A percentile compares a stretch with the other conserved stretches of the same genome.
Conservation (phyloP, 2,329 filamentous ascomycete genomes). For the Peltaster fructicola region DNA sequence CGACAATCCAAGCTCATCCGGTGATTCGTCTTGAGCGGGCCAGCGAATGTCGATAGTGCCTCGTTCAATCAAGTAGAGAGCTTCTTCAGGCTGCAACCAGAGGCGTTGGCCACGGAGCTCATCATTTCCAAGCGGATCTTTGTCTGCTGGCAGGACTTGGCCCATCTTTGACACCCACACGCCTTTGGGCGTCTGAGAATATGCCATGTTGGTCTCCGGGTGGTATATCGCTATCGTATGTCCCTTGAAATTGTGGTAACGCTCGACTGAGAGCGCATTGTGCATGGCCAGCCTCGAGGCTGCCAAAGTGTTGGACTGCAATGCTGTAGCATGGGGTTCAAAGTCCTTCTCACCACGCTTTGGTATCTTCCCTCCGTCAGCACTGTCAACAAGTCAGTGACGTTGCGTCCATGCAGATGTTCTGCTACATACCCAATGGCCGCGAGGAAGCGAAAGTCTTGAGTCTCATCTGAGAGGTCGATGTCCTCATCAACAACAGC, state of each 20-base stretch:
- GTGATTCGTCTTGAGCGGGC: conserved; percentile 33
- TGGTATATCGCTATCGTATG: conserved; percentile 58
- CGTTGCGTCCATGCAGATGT: background rate
- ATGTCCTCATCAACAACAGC: conserved; percentile 60
- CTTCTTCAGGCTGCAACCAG: conserved; percentile 85
- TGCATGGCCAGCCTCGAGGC: conserved; percentile 78
- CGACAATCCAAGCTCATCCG: conserved; percentile 50
- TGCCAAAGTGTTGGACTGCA: conserved; percentile 62
- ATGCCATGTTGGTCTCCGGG: conserved; percentile 38
- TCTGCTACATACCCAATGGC: conserved; percentile 28
- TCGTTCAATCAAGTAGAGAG: conserved; percentile 73
- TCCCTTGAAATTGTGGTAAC: conserved; percentile 52
- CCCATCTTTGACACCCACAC: conserved; percentile 64
- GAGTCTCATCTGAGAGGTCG: conserved; percentile 59
- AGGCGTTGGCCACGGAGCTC: conserved; percentile 22
- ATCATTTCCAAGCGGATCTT: conserved; percentile 22
- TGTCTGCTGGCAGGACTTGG: conserved; percentile 38
- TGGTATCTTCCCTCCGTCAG: conserved; percentile 41
- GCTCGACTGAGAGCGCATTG: conserved; percentile 60
- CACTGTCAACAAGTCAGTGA: conserved; percentile 8
- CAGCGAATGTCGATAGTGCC: conserved; percentile 78
- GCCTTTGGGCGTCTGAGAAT: conserved; percentile 56
- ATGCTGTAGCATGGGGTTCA: conserved; percentile 72
- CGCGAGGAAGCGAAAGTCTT: conserved; percentile 66
- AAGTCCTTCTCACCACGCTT: conserved; percentile 96